Evolutionary conservation across 1,284 basidiomycete genomes (phyloP).

Genomic region (Boletus chippewaensis): DNA sequence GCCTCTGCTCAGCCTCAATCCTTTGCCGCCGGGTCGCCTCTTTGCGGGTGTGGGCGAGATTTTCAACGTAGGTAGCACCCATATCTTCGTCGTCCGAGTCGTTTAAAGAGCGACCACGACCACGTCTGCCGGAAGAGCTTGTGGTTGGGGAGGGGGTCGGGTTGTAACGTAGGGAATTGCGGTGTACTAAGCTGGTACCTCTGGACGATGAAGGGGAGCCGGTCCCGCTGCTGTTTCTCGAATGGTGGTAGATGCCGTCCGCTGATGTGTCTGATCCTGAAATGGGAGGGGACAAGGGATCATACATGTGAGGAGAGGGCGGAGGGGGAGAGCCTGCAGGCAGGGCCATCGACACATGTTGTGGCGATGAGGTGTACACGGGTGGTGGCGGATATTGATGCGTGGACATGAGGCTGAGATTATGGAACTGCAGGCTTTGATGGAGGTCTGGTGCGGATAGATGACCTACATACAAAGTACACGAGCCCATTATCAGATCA

Average conservation of each 20-base stretch:
- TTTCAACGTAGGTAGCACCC: constrained; percentile 57
- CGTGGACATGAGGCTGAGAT: constrained; percentile 45
- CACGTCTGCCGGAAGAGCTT: constrained; percentile 60
- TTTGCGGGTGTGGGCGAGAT: constrained; percentile 68
- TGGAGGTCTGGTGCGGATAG: constrained; percentile 51
- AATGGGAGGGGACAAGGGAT: constrained; percentile 72
- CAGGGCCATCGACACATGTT: constrained; percentile 47
- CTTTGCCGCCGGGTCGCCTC: constrained; percentile 76
- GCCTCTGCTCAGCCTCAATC: constrained; percentile 80
- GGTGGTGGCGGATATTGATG: constrained; percentile 40
- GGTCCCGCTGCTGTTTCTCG: constrained; percentile 65
- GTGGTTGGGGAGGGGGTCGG: constrained; percentile 68
- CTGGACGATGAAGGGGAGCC: constrained; percentile 70
- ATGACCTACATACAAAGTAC: constrained; percentile 46
- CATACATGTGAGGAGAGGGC: constrained; percentile 70
- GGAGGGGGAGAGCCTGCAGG: constrained; percentile 57
- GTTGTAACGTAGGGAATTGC: constrained; percentile 60
- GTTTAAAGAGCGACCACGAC: constrained; percentile 56
- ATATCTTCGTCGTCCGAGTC: constrained; percentile 75
- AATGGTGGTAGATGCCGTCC: constrained; percentile 67
- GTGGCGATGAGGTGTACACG: constrained; percentile 46
- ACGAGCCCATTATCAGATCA: constrained; percentile 49
- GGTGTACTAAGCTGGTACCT: constrained; percentile 66
- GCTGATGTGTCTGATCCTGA: constrained; percentile 80
- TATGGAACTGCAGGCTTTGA: constrained; percentile 43